Evolutionary conservation across 768 basidiomycete species (phyloP).

Genomic region (Exidia glandulosa): DNA sequence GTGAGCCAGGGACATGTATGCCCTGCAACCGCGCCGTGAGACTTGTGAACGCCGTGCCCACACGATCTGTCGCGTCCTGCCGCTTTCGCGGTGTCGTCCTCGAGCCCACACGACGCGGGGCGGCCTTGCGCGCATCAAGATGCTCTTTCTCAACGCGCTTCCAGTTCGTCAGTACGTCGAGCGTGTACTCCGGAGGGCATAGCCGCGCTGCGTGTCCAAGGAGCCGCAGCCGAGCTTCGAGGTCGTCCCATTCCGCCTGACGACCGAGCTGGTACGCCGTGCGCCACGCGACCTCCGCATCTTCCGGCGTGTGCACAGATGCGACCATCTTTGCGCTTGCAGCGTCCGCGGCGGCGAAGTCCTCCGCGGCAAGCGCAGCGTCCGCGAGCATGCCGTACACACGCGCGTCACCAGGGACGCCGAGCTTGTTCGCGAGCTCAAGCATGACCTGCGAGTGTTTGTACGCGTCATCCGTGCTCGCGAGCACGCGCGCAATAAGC

Average conservation of each 20-base stretch:
- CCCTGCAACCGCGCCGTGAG: slow-evolving; percentile 2
- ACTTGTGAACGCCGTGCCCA: slow-evolving; percentile 6
- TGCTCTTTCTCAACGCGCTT: slow-evolving; percentile 60
- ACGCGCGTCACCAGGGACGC: slow-evolving; percentile 68
- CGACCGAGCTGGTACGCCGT: slow-evolving; percentile 81
- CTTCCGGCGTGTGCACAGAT: slow-evolving; percentile 31
- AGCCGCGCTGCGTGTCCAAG: slow-evolving; percentile 76
- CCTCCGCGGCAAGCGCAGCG: slow-evolving; percentile 72
- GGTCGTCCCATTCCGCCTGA: slow-evolving; percentile 64
- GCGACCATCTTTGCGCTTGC: slow-evolving; percentile 62
- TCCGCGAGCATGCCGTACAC: slow-evolving; percentile 85
- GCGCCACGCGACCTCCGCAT: slow-evolving; percentile 84
- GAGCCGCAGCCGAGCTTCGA: slow-evolving; percentile 53
- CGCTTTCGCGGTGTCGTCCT: not conserved
- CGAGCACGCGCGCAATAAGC: slow-evolving; percentile 78
- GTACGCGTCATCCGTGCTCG: slow-evolving; percentile 77
- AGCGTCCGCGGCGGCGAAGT: slow-evolving; percentile 65
- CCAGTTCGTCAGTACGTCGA: slow-evolving; percentile 73
- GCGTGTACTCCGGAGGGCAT: slow-evolving; percentile 70
- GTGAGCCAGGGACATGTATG: slow-evolving; percentile 9
- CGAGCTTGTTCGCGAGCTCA: slow-evolving; percentile 82
- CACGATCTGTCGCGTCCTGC: slow-evolving; percentile 20
- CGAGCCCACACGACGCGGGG: slow-evolving; percentile 1
- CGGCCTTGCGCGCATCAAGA: slow-evolving; percentile 31
- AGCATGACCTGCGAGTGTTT: slow-evolving; percentile 87